Base-by-base conservation (phyloP, 169 alveolate genomes). In the Perkinsus chesapeaki region DNA sequence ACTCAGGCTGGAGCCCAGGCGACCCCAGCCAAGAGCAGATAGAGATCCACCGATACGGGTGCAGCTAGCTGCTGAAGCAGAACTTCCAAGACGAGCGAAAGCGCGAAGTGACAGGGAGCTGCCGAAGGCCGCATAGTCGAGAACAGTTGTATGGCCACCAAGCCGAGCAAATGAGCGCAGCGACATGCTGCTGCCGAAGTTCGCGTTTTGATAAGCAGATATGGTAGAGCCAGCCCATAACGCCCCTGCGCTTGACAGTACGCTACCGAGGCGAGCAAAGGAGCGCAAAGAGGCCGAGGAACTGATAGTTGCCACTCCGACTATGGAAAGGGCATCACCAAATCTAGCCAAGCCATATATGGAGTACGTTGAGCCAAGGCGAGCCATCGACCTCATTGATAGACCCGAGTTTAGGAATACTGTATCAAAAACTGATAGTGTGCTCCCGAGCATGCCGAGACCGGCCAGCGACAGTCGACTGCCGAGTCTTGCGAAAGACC, bases 211-310 rank as follows among this genome's bases (percentile, higher is more conserved):
- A 5, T 34, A 23, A 19, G 39, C 92, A 0, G 92, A 90, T 31
- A 90, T 34, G 39, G 92, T 90, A n/a, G 48, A 90, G 92, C 39
- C 47, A 90, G 39, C 92, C 92, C 31, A 90, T n/a, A 90, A 7
- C 34, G 39, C n/a, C 20, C 92, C 92, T 39, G n/a, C 31, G n/a
- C 36, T 39, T 43, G 92, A 90, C 47, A 90, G 34, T 19, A 36
- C n/a, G 5, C 48, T 36, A 9, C 92, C 92, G 1, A 90, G 43
- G 3, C 92, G 92, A 3, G 39, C 92, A 27, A 90, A 90, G 92
- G 47, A 34, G 39, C 92, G 92, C 39, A 90, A 16, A 9, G 60
- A 43, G 5, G 60, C 60, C 60, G 60, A 5, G 16, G 60, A 43
- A 16, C 60, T 43, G 60, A 43, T 43, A 16, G 60, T 43, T n/a